A percentile compares a stretch with the other conserved stretches of the same genome.
Evolutionary conservation across 2,329 filamentous ascomycete genomes (phyloP).

Genomic region (Claviceps citrina): DNA sequence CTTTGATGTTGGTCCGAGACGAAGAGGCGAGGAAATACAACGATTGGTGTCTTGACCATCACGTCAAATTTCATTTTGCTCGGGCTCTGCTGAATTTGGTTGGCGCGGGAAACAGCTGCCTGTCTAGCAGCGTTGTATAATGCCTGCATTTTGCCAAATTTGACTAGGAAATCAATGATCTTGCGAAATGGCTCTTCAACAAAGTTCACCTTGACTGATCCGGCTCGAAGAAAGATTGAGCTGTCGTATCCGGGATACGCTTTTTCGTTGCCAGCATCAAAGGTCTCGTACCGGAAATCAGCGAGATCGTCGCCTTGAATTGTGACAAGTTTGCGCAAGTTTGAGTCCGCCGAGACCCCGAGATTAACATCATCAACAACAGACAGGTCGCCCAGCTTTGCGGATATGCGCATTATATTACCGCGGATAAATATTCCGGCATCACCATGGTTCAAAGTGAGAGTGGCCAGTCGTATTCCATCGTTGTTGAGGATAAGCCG

Average conservation of each 20-base stretch:
- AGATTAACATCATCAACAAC: slow-evolving; percentile 88
- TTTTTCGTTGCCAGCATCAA: slow-evolving; percentile 53
- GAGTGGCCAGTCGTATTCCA: slow-evolving; percentile 79
- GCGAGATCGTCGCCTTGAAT: slow-evolving; percentile 93
- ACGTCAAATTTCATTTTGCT: slow-evolving; percentile 90
- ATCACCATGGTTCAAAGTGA: slow-evolving; percentile 84
- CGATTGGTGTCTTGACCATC: slow-evolving; percentile 83
- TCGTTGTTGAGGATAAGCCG: slow-evolving; percentile 93
- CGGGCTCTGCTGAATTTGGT: slow-evolving; percentile 77
- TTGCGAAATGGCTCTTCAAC: slow-evolving; percentile 94
- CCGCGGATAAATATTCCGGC: slow-evolving; percentile 78
- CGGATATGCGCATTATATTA: slow-evolving; percentile 74
- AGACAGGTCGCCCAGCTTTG: slow-evolving; percentile 72
- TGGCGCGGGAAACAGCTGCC: slow-evolving; percentile 85
- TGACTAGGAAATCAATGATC: slow-evolving; percentile 94
- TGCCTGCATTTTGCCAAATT: slow-evolving; percentile 99
- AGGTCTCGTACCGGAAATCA: slow-evolving; percentile 95
- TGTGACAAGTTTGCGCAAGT: slow-evolving; percentile 72
- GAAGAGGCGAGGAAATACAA: slow-evolving; percentile 77
- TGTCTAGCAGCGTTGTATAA: slow-evolving; percentile 95
- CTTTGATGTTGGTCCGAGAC: slow-evolving; percentile 52
- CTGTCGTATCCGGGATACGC: slow-evolving; percentile 90
- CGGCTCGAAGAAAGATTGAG: slow-evolving; percentile 75
- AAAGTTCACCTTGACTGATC: slow-evolving; percentile 94
- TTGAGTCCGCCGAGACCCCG: slow-evolving; percentile 67